These are phyloP conservation scores for Gaertneriomyces sp. DNA, from an alignment of 192 early-diverging fungal species.

Conservation along the genomic window DNA sequence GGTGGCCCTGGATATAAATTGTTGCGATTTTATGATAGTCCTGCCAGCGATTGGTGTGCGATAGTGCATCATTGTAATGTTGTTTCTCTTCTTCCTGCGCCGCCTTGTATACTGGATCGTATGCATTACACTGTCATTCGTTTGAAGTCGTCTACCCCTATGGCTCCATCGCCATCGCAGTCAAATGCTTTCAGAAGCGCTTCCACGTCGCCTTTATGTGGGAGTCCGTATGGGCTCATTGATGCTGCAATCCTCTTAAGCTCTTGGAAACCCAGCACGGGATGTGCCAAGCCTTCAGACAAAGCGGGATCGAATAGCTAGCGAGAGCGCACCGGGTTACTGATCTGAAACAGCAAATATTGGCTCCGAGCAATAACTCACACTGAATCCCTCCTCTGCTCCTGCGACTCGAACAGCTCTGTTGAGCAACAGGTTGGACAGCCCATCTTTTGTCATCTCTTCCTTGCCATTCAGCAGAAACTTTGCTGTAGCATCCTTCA, in stretches of 20 bases:
- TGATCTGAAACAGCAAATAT: not conserved
- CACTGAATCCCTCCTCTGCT: not conserved
- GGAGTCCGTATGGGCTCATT: slow-evolving; percentile 32
- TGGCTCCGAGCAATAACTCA: no score
- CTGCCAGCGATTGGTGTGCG: no score
- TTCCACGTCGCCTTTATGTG: slow-evolving; percentile 37
- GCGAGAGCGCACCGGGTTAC: not conserved
- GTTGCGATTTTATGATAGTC: no score
- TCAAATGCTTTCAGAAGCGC: slow-evolving; percentile 39
- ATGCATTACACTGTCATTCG: slow-evolving; percentile 33
- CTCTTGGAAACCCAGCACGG: slow-evolving; percentile 18
- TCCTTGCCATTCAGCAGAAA: slow-evolving; percentile 35
- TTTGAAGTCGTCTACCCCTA: slow-evolving; percentile 48
- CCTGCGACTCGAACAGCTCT: not conserved
- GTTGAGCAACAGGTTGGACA: slow-evolving; percentile 39
- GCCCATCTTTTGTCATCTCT: slow-evolving; percentile 42
- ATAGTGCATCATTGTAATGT: no score
- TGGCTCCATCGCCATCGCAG: slow-evolving; percentile 42
- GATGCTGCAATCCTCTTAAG: slow-evolving; percentile 30
- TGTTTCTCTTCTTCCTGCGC: no score
- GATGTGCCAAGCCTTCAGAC: not conserved
- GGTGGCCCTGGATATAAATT: no score
- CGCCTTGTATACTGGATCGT: not conserved
- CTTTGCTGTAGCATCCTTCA: not conserved
- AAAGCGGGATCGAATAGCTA: slow-evolving; percentile 27